phyloP scores from a whole-genome alignment of 306 rosid species.

The Lathyrus aphaca region DNA sequence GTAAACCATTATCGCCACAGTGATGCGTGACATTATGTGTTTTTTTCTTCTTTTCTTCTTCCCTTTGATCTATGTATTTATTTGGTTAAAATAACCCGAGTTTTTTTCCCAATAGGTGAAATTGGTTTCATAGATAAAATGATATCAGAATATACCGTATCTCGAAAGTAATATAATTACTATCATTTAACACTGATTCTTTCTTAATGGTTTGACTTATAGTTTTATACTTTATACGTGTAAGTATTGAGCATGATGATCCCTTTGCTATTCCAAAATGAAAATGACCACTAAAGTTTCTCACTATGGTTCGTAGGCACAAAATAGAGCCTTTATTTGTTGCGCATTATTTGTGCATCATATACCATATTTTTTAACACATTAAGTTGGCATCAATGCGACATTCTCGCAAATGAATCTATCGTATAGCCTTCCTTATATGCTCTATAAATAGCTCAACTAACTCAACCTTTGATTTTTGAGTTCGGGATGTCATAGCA shows the following conservation, averaged over 20 bases:
- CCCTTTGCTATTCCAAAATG: slow-evolving; percentile 13
- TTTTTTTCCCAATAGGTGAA: background rate
- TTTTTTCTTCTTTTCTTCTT: background rate
- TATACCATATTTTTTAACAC: background rate
- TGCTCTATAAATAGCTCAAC: background rate
- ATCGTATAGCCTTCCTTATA: background rate
- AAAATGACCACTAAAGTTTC: background rate
- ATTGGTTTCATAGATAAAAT: background rate
- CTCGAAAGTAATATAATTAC: background rate
- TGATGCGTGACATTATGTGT: slow-evolving; percentile 4
- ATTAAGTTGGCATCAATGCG: background rate
- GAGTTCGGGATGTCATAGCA: slow-evolving; percentile 1
- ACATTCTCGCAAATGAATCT: slow-evolving; percentile 20
- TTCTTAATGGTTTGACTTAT: background rate
- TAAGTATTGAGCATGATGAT: slow-evolving; percentile 5
- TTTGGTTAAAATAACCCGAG: background rate
- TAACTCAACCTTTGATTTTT: background rate
- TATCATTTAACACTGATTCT: background rate
- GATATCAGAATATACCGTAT: background rate
- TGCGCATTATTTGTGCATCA: background rate
- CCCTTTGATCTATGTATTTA: background rate
- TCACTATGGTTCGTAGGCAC: slow-evolving; percentile 12
- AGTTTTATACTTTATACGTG: background rate
- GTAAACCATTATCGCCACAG: slow-evolving; percentile 3
- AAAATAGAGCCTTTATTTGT: slow-evolving; percentile 7